phyloP scores from a whole-genome alignment of 345 rosid genomes.

The Eucalyptus caleyi region DNA sequence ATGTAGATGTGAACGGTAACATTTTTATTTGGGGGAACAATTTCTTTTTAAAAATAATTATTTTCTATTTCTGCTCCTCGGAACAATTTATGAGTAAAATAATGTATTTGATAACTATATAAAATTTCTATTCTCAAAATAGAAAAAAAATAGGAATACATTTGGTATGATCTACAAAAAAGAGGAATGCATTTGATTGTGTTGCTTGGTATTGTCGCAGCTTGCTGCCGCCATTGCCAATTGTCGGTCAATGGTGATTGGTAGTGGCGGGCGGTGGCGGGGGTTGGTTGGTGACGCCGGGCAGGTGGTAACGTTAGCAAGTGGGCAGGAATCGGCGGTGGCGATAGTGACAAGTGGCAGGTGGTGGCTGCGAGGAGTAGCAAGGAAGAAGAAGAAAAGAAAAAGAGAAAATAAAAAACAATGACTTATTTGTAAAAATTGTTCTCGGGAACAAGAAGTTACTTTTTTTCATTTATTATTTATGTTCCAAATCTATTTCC shows the following conservation, averaged over 20 bases:
- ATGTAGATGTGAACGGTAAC: too few relatives aligned
- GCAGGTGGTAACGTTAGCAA: fast-evolving
- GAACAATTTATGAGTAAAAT: fast-evolving
- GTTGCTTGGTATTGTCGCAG: fast-evolving
- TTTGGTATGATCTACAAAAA: too few relatives aligned
- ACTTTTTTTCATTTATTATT: too few relatives aligned
- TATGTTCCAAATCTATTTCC: fast-evolving
- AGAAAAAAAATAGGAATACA: fast-evolving
- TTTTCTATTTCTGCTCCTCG: fast-evolving
- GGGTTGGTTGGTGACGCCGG: fast-evolving
- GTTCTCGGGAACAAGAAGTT: fast-evolving
- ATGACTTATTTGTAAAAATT: too few relatives aligned
- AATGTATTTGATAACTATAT: fast-evolving
- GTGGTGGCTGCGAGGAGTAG: fast-evolving
- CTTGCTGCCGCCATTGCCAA: fast-evolving
- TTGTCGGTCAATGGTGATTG: fast-evolving
- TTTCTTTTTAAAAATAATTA: too few relatives aligned
- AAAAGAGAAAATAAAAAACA: too few relatives aligned
- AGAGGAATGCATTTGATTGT: too few relatives aligned
- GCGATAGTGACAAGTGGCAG: fast-evolving
- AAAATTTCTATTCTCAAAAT: fast-evolving
- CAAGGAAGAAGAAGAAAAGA: too few relatives aligned
- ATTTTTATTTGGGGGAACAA: fast-evolving
- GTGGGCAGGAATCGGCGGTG: fast-evolving
- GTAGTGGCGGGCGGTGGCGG: fast-evolving